phyloP scores from a whole-genome alignment of 495 filamentous ascomycete species.

The Penicillium subrubescens region DNA sequence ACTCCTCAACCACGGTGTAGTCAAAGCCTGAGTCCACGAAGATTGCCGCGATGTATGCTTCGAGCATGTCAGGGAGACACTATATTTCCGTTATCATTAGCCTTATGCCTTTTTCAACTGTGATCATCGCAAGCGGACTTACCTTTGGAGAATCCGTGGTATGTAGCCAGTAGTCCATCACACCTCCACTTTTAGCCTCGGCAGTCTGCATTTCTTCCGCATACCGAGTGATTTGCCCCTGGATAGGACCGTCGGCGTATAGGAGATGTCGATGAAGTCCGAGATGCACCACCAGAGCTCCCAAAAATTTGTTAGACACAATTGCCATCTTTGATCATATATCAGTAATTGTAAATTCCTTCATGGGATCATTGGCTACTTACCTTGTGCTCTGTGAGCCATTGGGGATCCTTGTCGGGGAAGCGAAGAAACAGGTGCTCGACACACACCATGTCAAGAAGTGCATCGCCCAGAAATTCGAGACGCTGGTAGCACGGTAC shows the following conservation, averaged over 20 bases:
- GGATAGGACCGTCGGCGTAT: conserved; percentile 58
- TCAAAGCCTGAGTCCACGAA: conserved; percentile 91
- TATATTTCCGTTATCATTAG: conserved; percentile 31
- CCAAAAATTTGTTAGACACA: conserved; percentile 96
- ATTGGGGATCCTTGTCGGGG: conserved; percentile 85
- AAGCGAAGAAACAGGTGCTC: conserved; percentile 75
- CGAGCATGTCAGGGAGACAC: conserved; percentile 84
- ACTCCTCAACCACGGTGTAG: conserved; percentile 69
- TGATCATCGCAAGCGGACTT: neutral
- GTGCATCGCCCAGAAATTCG: conserved; percentile 89
- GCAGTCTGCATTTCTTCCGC: conserved; percentile 63
- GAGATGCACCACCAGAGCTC: conserved; percentile 74
- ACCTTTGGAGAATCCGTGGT: conserved; percentile 75
- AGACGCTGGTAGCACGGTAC: conserved; percentile 90
- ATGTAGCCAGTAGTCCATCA: conserved; percentile 77
- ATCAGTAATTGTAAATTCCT: conserved; percentile 9
- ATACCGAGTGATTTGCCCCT: conserved; percentile 68
- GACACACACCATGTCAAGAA: conserved; percentile 87
- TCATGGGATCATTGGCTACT: conserved; percentile 1
- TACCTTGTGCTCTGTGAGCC: conserved; percentile 96
- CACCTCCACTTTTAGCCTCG: conserved; percentile 53
- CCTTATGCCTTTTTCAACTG: neutral
- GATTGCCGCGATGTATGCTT: conserved; percentile 85
- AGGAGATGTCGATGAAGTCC: conserved; percentile 75
- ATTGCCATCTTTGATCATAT: conserved; percentile 73